Base-by-base conservation (phyloP, 106 monocot species). In the Narthecium ossifragum region DNA sequence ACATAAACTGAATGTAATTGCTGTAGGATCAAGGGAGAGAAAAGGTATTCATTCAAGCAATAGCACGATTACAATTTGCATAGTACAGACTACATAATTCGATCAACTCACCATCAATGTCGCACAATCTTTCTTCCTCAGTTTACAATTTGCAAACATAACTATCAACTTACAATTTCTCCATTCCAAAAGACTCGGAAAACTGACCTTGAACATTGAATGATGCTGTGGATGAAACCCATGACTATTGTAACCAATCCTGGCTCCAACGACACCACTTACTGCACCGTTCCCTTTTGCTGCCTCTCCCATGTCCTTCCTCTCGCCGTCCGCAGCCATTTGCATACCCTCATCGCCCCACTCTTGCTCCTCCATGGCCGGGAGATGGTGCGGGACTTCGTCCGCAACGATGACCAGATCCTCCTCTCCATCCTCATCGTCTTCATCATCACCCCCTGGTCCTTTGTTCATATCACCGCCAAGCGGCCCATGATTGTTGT, bases 121-220 rank as follows among this genome's bases (percentile, higher is more conserved):
- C n/a, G n/a, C n/a, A n/a, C n/a, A n/a, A n/a, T n/a, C n/a, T n/a
- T n/a, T 37, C 11, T 43, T 43, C 43, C 11, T 43, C 18, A 18
- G 18, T 17, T 43, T 43, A 13, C 43, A 43, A 43, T 18, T 2
- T 18, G 17, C 14, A 15, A 18, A 43, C 43, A 43, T 43, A 17
- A 43, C 43, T 17, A 43, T 17, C 43, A 30, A 55, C 26, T 46
- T 61, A 46, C 46, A 61, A 45, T 30, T 4, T 41, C 26, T 14
- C 23, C 43, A 24, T 59, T 26, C 25, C 25, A 59, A 22, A 68
- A 57, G 45, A 49, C 47, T 34, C 8, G 14, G 27, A 68, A 11
- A 73, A 72, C 94, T 77, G 61, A 90, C 98, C 98, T 98, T 98
- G 73, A 63, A 98, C 79, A 84, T 84, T 1, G 91, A 84, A 75